A percentile compares a stretch with the other conserved stretches of the same genome.
Conservation (phyloP, 176 grass and related monocot genomes). For the Secale cereale region DNA sequence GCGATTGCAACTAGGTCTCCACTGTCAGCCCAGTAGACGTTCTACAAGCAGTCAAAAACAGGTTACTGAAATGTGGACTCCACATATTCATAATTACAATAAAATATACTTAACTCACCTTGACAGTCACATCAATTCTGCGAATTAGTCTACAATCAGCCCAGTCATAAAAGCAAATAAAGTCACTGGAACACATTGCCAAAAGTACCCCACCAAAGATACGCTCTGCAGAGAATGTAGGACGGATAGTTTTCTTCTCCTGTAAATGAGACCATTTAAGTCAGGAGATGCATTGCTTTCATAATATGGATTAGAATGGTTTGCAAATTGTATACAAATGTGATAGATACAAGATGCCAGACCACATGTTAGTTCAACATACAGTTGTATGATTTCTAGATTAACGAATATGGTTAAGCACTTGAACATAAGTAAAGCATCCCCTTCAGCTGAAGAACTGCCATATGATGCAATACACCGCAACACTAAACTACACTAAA, state of each 20-base stretch:
- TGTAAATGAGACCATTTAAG: slow-evolving; percentile 43
- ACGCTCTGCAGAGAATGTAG: slow-evolving; percentile 80
- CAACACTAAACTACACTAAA: slow-evolving; percentile 1
- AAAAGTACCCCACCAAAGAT: slow-evolving; percentile 93
- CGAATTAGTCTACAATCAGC: slow-evolving; percentile 88
- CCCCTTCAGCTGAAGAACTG: neutral
- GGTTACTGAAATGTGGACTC: slow-evolving; percentile 7
- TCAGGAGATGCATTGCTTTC: neutral
- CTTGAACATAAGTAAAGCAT: neutral
- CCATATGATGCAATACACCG: neutral
- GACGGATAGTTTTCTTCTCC: slow-evolving; percentile 93
- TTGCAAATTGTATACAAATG: neutral
- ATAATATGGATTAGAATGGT: neutral
- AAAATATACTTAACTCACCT: slow-evolving; percentile 44
- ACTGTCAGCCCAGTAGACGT: slow-evolving; percentile 96
- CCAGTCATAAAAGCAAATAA: slow-evolving; percentile 99
- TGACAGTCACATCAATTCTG: slow-evolving; percentile 93
- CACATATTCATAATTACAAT: slow-evolving; percentile 9
- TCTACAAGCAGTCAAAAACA: slow-evolving; percentile 44
- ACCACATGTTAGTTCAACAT: slow-evolving; percentile 9
- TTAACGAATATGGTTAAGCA: neutral
- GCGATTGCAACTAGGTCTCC: slow-evolving; percentile 94
- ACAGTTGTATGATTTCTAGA: neutral
- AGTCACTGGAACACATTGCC: slow-evolving; percentile 97
- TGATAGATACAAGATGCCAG: neutral